phyloP scores from a whole-genome alignment of 148 eudicot genomes.

The Oxyria digyna region DNA sequence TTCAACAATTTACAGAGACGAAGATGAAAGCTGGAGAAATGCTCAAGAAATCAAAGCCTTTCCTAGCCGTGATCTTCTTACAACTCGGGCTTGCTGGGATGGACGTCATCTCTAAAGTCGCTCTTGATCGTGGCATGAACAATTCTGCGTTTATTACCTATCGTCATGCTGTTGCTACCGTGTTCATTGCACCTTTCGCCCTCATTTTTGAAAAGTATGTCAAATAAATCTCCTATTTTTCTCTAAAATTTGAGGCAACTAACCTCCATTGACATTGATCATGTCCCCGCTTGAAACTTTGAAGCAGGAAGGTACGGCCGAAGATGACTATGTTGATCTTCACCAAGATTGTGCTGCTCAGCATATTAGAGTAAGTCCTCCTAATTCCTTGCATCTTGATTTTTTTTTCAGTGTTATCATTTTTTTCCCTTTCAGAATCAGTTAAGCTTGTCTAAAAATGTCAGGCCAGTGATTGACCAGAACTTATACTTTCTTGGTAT shows the following conservation, averaged over 20 bases:
- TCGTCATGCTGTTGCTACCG: conserved; percentile 4
- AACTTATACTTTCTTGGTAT: conserved; percentile 63
- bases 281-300: background rate
- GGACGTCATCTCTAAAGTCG: conserved; percentile 6
- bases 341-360: conserved; percentile 47
- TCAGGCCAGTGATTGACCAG: conserved; percentile 80
- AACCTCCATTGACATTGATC: background rate
- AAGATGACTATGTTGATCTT: conserved; percentile 63
- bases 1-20: background rate
- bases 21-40: background rate
- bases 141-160: conserved; percentile 3
- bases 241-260: background rate
- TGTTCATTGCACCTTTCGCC: conserved; percentile 6
- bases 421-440: background rate
- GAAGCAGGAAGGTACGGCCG: conserved; percentile 63
- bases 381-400: background rate
- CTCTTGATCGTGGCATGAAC: conserved; percentile 9
- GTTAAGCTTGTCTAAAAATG: background rate
- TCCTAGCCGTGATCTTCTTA: conserved; percentile 5
- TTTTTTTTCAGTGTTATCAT: background rate
- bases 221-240: background rate
- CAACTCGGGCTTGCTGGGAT: conserved; percentile 10
- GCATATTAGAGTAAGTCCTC: conserved; percentile 59
- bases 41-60: conserved; percentile 5
- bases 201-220: conserved; percentile 2